Percentiles rank a stretch among this genome's conserved stretches.
These are phyloP conservation scores for Candida maltosa DNA, from an alignment of 805 yeast genomes.

Conservation along the genomic window DNA sequence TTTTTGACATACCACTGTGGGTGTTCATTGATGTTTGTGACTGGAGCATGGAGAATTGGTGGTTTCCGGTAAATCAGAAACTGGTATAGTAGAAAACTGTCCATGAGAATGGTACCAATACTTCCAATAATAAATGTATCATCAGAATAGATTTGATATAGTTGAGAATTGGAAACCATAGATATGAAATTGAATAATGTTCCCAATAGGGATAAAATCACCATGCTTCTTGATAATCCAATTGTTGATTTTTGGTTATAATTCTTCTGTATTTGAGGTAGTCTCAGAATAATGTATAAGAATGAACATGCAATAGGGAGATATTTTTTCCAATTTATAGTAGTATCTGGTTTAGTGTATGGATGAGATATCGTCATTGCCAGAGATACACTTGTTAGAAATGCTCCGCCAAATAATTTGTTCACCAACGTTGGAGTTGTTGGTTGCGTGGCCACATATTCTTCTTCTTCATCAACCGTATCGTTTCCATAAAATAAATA, in stretches of 20 bases:
- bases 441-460: neutral
- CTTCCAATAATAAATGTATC: slow-evolving; percentile 63
- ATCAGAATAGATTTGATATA: slow-evolving; percentile 44
- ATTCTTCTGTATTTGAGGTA: slow-evolving; percentile 36
- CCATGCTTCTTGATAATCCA: slow-evolving; percentile 33
- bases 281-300: slow-evolving; percentile 11
- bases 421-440: neutral
- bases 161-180: slow-evolving; percentile 24
- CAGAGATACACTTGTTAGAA: neutral
- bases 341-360: neutral
- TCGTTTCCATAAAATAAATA: slow-evolving; percentile 56
- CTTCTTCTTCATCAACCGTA: neutral
- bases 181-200: slow-evolving; percentile 33
- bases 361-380: neutral
- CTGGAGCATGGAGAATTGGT: slow-evolving; percentile 1
- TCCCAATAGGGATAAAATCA: slow-evolving; percentile 34
- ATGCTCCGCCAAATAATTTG: neutral
- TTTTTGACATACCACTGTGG: slow-evolving; percentile 36
- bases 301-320: no score
- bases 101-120: slow-evolving; percentile 74
- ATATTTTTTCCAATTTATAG: no score
- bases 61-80: slow-evolving; percentile 9
- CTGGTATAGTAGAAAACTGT: slow-evolving; percentile 30
- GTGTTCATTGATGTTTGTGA: slow-evolving; percentile 11
- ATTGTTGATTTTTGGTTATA: slow-evolving; percentile 24